phyloP scores from a whole-genome alignment of 176 grass and related monocot species.

The Oryza brachyantha region DNA sequence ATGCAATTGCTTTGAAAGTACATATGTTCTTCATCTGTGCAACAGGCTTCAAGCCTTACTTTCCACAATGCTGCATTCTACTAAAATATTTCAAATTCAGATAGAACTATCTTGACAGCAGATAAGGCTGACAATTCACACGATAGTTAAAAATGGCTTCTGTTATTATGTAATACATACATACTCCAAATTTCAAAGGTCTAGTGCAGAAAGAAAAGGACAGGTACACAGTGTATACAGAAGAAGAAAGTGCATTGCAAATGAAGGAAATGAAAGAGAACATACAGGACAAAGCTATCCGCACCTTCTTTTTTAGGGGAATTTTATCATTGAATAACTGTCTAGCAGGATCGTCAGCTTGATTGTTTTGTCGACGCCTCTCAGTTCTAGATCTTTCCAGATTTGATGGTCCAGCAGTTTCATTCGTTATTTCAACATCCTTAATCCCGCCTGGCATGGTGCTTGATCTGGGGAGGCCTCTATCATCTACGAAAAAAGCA shows the following conservation, averaged over 20 bases:
- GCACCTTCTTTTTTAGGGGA: constrained; percentile 74
- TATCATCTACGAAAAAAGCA: constrained; percentile 33
- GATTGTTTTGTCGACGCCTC: constrained; percentile 44
- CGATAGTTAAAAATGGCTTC: neutral
- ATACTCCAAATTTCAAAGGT: neutral
- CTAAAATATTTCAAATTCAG: neutral
- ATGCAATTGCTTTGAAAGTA: neutral
- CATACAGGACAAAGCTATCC: neutral
- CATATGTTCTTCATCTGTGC: neutral
- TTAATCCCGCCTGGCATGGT: constrained; percentile 60
- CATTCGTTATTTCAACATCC: constrained; percentile 45
- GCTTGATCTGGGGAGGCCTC: constrained; percentile 51
- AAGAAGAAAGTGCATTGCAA: neutral
- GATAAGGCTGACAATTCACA: too few species aligned
- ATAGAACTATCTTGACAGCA: neutral
- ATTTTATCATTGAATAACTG: constrained; percentile 80
- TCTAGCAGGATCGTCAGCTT: constrained; percentile 48
- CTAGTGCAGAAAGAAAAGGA: neutral
- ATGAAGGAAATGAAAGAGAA: neutral
- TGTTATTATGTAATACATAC: neutral
- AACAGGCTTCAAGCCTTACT: neutral
- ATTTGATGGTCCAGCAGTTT: constrained; percentile 41
- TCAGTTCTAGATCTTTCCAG: constrained; percentile 65
- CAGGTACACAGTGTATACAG: neutral
- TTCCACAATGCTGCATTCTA: neutral